Base-by-base conservation (phyloP, 768 basidiomycete species). In the Kwoniella sp. region DNA sequence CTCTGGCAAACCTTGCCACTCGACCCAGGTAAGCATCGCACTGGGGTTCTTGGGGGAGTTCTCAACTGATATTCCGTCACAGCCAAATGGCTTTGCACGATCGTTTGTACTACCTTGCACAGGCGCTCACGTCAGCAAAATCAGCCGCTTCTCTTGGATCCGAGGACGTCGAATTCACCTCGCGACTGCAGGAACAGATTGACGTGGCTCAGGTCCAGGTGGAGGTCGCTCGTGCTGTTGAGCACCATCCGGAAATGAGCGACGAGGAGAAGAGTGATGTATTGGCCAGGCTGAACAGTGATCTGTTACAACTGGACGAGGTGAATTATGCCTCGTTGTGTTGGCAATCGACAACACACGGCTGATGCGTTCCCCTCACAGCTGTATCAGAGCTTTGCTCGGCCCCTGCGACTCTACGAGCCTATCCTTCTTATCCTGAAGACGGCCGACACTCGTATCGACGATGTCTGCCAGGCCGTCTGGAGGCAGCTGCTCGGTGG, bases 131-230 rank as follows among this genome's bases (percentile, higher is more conserved):
- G 46, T 95, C 96, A 67, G 93, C 91, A 44, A 96, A 96, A 75
- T 93, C 93, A 14, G 89, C 92, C 69, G 86, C 88, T 1, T 81
- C 88, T 15, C 80, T 82, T 26, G 85, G 86, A 9, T 79, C 82
- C 52, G 86, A 90, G 61, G 88, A 89, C n/a, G 89, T 96, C 43
- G 85, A 88, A 43, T 95, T 98, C 78, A 80, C 93, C n/a, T 89
- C 86, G 0, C 86, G 88, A 61, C 78, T 95, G 17, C 92, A 96
- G 77, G 95, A 99, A 74, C 90, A 91, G 70, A 81, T 96, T 11
- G 95, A 99, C 37, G 95, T 99, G 22, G 88, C 91, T 5, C 87
- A 93, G 75, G 89, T 98, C 8, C 95, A 99, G 69, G 77, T 92
- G n/a, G 93, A 96, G 73, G 81, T 95, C 40, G 87, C 83, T 65